Evolutionary conservation across 1,139 yeast genomes (phyloP), one percentile per base, ranked within the genome.

Genomic region (Petasospora rhodanensis): DNA sequence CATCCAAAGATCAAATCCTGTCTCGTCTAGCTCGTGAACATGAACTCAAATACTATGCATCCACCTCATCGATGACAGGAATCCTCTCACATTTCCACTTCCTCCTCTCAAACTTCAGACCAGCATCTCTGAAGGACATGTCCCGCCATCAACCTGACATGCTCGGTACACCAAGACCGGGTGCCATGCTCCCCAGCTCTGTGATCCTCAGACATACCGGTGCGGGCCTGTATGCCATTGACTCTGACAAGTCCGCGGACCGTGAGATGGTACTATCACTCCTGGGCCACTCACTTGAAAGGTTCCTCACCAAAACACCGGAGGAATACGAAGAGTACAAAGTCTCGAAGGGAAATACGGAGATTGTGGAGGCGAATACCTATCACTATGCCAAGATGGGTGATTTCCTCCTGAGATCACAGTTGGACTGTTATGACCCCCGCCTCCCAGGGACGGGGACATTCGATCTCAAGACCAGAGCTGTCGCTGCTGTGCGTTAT

Each of bases 401-500:
- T 1, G 68, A 70, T 26, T 83, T 91, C 45, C 55, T 91, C 18
- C 70, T 91, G 76, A 67, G 98, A 45, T 89, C 97, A 0, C 98
- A 91, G 56, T 66, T 91, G 40, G 98, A 91, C 58, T 87, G 96
- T 44, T 66, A 68, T 42, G 91, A 86, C 55, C 61, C 68, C 0
- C 60, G 85, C 21, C 63, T 91, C 17, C 96, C 97, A 0, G 95
- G 95, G 0, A 79, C 82, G 10, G 97, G 97, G 0, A 79, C 87
- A 1, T 91, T 91, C 65, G 98, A 91, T 59, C 64, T 91, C 38
- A 91, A 91, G 50, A 84, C 96, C 0, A 65, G 98, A 41, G 97
- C 97, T 0, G 94, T 82, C 0, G 76, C 86, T 39, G 86, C 95
- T 0, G 77, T 89, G 0, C 66, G 98, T 30, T 76, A 82, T 56